Evolutionary conservation across 441 rosid genomes (phyloP), one percentile per base, ranked within the genome.

Genomic region (Populus hybrid): DNA sequence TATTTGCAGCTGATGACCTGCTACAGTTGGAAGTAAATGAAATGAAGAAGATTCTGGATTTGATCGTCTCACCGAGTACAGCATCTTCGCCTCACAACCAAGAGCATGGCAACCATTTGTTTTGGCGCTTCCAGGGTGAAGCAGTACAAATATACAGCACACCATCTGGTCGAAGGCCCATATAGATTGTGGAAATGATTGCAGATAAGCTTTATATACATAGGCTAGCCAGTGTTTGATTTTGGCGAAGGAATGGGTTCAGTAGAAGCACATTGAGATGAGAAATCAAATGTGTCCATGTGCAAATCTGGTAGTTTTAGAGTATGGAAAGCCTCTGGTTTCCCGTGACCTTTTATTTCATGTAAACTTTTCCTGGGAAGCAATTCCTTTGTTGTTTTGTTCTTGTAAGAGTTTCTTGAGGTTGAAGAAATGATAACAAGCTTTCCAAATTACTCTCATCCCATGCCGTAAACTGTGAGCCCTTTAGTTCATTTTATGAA

Each of bases 81-180:
- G 50, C 82, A 75, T 84, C 74, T 35, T 74, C 30, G 19, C 80
- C 73, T 76, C 61, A 67, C 72, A 57, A 66, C 80, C 75, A 78
- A 36, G 74, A 50, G 63, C 68, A 67, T 71, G 23, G 68, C 76
- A 69, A 71, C 68, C 73, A 80, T 80, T 86, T 70, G 50, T 84
- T 87, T 38, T n/a, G 59, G 91, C 85, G 81, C 81, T 79, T 79
- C 81, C 70, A 40, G 67, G 97, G 90, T 88, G 92, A 92, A 93
- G 97, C 88, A 91, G 97, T 92, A 86, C 88, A 90, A 86, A 85
- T 74, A 89, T 86, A 83, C 91, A 88, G 78, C 91, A 90, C 93
- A 59, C 89, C 84, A 75, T 74, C 11, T 67, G 80, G 81, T 63
- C 16, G 57, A 79, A 80, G 78, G 85, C 86, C 16, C 70, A 9